Percentiles rank a stretch among this genome's conserved stretches.
Evolutionary conservation across 2,329 filamentous ascomycete species (phyloP).

Genomic region (Talaromyces albobiverticillius): DNA sequence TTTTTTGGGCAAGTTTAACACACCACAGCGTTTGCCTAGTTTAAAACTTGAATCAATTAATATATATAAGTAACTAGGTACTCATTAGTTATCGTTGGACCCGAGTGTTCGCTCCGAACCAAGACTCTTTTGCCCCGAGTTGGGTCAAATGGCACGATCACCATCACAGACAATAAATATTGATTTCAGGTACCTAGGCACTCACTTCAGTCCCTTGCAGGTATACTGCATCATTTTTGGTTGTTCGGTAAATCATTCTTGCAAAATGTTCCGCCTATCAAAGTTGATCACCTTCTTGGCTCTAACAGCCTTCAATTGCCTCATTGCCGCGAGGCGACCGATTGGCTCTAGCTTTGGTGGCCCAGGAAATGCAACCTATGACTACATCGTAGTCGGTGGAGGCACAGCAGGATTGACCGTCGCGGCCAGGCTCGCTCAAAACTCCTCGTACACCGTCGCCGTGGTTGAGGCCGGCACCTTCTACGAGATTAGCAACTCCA

Average conservation of each 20-base stretch:
- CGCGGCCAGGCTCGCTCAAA: too few relatives aligned
- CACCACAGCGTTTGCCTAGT: neutral
- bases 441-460: conserved; percentile 30
- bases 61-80: neutral
- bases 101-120: neutral
- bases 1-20: neutral
- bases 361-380: conserved; percentile 14
- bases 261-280: neutral
- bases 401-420: conserved; percentile 32
- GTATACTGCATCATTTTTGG: neutral
- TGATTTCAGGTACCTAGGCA: too few relatives aligned
- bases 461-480: conserved; percentile 17
- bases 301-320: neutral
- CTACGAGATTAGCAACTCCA: conserved; percentile 4
- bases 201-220: neutral
- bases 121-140: neutral
- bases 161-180: neutral
- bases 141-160: neutral
- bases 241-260: neutral
- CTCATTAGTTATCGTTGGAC: neutral
- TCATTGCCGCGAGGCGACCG: conserved; percentile 17
- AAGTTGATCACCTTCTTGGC: neutral
- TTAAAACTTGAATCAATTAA: neutral
- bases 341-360: conserved; percentile 1
- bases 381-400: conserved; percentile 34